These are phyloP conservation scores for Selaginella moellendorffii DNA, from an alignment of 75 land plant genomes.

Conservation along the genomic window DNA sequence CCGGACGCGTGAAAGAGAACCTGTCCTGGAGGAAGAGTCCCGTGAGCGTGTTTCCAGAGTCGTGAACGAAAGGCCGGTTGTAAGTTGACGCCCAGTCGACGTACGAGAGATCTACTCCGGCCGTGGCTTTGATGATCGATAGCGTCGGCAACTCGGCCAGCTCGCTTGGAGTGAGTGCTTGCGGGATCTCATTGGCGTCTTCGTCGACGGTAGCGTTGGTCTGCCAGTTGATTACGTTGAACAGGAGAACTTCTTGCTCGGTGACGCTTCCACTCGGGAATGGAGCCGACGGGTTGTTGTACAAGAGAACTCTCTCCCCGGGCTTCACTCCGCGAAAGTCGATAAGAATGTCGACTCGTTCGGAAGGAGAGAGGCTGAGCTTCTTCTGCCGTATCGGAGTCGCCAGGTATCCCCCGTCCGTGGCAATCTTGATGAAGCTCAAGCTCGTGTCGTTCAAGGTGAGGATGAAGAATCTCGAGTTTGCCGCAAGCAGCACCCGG, in stretches of 20 bases:
- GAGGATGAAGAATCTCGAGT: slow-evolving; percentile 8
- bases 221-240: too few species aligned
- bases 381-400: background rate
- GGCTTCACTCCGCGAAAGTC: background rate
- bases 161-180: background rate
- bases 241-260: background rate
- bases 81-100: background rate
- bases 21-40: background rate
- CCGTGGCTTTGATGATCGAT: background rate
- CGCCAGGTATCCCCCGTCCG: slow-evolving; percentile 7
- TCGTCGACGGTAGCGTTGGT: too few species aligned
- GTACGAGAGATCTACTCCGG: background rate
- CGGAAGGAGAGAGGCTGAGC: background rate
- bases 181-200: background rate
- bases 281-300: background rate
- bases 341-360: background rate
- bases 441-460: background rate
- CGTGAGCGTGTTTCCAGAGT: background rate
- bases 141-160: background rate
- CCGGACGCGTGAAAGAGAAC: background rate
- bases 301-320: background rate
- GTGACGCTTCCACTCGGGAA: background rate
- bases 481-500: slow-evolving; percentile 6
- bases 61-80: background rate
- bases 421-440: slow-evolving; percentile 9